These are phyloP conservation scores for Scutellaria minor DNA, from an alignment of 257 asterid species.

Conservation along the genomic window DNA sequence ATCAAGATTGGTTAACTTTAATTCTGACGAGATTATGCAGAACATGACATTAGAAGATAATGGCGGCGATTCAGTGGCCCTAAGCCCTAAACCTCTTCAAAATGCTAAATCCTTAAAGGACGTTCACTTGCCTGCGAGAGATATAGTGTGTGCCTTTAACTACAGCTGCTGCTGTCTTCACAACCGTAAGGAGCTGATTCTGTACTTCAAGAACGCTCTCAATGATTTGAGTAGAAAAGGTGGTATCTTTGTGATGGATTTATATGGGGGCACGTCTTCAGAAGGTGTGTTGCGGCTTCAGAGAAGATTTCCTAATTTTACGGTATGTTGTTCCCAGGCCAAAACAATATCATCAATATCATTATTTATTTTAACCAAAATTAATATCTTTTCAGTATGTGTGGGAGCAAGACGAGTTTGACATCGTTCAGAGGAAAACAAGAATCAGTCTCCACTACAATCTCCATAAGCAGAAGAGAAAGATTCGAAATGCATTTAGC, in stretches of 20 bases:
- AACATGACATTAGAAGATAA: constrained; percentile 46
- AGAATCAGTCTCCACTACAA: constrained; percentile 95
- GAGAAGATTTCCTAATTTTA: constrained; percentile 88
- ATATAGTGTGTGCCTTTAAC: constrained; percentile 96
- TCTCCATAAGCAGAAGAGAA: constrained; percentile 69
- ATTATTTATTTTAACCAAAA: not conserved
- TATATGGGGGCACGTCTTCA: constrained; percentile 94
- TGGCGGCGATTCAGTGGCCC: constrained; percentile 38
- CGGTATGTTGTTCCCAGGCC: constrained; percentile 43
- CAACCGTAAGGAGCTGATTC: constrained; percentile 74
- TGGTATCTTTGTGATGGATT: constrained; percentile 91
- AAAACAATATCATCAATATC: not conserved
- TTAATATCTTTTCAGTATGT: constrained; percentile 55
- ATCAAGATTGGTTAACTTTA: constrained; percentile 59
- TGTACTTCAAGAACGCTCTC: constrained; percentile 76
- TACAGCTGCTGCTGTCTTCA: constrained; percentile 98
- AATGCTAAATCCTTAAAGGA: constrained; percentile 54
- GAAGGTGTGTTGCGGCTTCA: constrained; percentile 85
- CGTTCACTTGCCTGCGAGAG: constrained; percentile 67
- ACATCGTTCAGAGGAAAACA: constrained; percentile 84
- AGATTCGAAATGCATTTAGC: constrained; percentile 91
- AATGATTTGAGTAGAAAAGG: constrained; percentile 66
- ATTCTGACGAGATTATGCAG: constrained; percentile 44
- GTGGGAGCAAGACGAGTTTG: constrained; percentile 98
- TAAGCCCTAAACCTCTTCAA: constrained; percentile 26